phyloP scores from a whole-genome alignment of 768 basidiomycete species.

The Leccinum fibrillosum region DNA sequence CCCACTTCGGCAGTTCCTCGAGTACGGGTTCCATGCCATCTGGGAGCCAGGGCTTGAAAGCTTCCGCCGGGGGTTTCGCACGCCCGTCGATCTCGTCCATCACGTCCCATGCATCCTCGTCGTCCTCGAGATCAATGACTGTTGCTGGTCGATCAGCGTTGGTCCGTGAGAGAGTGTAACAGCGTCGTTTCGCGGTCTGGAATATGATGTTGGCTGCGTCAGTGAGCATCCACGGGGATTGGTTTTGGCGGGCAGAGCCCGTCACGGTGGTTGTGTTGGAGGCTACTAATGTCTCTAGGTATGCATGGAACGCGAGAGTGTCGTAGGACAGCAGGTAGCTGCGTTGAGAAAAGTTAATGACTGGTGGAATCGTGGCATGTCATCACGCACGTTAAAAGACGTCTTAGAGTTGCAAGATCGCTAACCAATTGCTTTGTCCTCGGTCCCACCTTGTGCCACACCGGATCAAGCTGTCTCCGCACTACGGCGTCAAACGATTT shows the following conservation, averaged over 20 bases:
- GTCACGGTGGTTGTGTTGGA: conserved; percentile 49
- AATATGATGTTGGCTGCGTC: conserved; percentile 90
- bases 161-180: conserved; percentile 53
- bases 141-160: conserved; percentile 20
- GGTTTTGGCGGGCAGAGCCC: conserved; percentile 60
- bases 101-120: conserved; percentile 73
- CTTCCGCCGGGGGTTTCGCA: conserved; percentile 1
- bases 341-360: not conserved
- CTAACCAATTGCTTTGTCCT: conserved; percentile 88
- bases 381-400: conserved; percentile 66
- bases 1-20: conserved; percentile 96
- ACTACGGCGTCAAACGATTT: conserved; percentile 88
- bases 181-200: conserved; percentile 70
- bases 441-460: conserved; percentile 96
- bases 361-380: not conserved
- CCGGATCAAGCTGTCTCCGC: conserved; percentile 82
- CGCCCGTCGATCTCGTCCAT: conserved; percentile 51
- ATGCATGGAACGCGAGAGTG: conserved; percentile 84
- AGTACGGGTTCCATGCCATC: conserved; percentile 78
- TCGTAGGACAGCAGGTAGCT: conserved; percentile 86
- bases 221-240: conserved; percentile 87
- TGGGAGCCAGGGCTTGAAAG: conserved; percentile 56
- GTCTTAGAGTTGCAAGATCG: conserved; percentile 81
- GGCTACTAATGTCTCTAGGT: conserved; percentile 82
- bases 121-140: conserved; percentile 43